A percentile compares a stretch with the other conserved stretches of the same genome.
Evolutionary conservation across 805 yeast species (phyloP).

Genomic region (Barnettozyma vustinii): DNA sequence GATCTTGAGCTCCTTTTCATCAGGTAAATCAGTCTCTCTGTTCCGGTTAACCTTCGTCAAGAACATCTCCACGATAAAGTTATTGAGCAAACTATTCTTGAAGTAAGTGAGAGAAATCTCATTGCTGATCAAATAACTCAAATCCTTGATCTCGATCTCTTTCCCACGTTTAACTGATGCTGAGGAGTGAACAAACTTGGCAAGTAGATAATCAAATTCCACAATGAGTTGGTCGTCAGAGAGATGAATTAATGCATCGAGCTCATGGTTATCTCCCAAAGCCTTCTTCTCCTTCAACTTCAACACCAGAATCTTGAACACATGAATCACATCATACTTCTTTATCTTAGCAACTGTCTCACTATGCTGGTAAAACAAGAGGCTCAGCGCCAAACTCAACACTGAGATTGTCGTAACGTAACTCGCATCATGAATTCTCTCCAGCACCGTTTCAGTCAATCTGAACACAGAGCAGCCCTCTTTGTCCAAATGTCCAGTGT

Average conservation of each 20-base stretch:
- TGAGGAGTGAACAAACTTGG: slow-evolving; percentile 12
- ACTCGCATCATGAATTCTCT: slow-evolving; percentile 13
- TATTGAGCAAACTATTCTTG: slow-evolving; percentile 20
- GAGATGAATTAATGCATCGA: slow-evolving; percentile 3
- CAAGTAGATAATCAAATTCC: slow-evolving; percentile 3
- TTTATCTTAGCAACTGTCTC: slow-evolving; percentile 9
- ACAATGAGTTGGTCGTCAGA: slow-evolving; percentile 1
- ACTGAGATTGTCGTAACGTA: slow-evolving; percentile 19
- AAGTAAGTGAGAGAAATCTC: slow-evolving; percentile 19
- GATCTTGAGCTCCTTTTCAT: slow-evolving; percentile 1
- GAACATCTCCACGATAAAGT: slow-evolving; percentile 19
- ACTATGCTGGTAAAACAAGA: slow-evolving; percentile 13
- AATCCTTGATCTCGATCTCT: slow-evolving; percentile 4
- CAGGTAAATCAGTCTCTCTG: not conserved
- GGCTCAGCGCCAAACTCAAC: slow-evolving; percentile 12
- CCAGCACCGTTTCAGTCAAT: slow-evolving; percentile 10
- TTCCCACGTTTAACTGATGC: not conserved
- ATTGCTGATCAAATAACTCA: slow-evolving; percentile 10
- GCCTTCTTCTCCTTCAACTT: not conserved
- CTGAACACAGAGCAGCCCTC: slow-evolving; percentile 2
- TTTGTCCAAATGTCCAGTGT: slow-evolving; percentile 5
- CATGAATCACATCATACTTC: slow-evolving; percentile 5
- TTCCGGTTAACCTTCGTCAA: slow-evolving; percentile 5
- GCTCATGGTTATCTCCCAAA: not conserved
- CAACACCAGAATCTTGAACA: slow-evolving; percentile 4